Conservation (phyloP, 2,329 filamentous ascomycete genomes). For the Colletotrichum sp. region DNA sequence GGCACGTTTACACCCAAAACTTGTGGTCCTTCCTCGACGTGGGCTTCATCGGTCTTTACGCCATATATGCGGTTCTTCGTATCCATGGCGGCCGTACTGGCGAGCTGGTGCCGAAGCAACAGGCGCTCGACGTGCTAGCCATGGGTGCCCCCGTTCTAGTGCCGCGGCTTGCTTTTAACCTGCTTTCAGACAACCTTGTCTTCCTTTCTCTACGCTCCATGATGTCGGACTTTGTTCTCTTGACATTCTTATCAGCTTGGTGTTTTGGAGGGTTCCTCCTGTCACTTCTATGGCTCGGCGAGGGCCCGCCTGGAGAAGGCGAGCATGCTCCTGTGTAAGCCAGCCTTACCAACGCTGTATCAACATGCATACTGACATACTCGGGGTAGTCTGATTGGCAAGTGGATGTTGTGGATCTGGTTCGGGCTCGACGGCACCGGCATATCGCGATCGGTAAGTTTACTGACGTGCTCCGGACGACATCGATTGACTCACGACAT, state of each 20-base stretch:
- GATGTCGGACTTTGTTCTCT: slow-evolving; percentile 84
- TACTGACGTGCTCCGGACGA: background rate
- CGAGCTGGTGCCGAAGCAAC: slow-evolving; percentile 57
- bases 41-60: slow-evolving; percentile 75
- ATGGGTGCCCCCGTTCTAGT: slow-evolving; percentile 80
- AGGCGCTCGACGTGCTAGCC: slow-evolving; percentile 79
- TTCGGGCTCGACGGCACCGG: slow-evolving; percentile 81
- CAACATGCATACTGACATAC: background rate
- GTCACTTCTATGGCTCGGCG: slow-evolving; percentile 78
- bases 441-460: slow-evolving; percentile 59
- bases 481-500: slow-evolving; percentile 17
- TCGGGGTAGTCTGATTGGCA: slow-evolving; percentile 67
- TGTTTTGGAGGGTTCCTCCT: slow-evolving; percentile 84
- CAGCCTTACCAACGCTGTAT: background rate
- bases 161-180: slow-evolving; percentile 80
- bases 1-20: slow-evolving; percentile 87
- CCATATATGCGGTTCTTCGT: slow-evolving; percentile 70
- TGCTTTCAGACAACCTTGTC: slow-evolving; percentile 83
- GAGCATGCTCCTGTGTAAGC: slow-evolving; percentile 60
- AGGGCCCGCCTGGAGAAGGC: slow-evolving; percentile 43
- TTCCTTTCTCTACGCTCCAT: slow-evolving; percentile 83
- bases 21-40: slow-evolving; percentile 89
- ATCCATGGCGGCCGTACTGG: slow-evolving; percentile 64
- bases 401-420: slow-evolving; percentile 96
- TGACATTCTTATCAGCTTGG: slow-evolving; percentile 79